Evolutionary conservation across 805 yeast genomes (phyloP).

Genomic region (Hanseniaspora valbyensis): DNA sequence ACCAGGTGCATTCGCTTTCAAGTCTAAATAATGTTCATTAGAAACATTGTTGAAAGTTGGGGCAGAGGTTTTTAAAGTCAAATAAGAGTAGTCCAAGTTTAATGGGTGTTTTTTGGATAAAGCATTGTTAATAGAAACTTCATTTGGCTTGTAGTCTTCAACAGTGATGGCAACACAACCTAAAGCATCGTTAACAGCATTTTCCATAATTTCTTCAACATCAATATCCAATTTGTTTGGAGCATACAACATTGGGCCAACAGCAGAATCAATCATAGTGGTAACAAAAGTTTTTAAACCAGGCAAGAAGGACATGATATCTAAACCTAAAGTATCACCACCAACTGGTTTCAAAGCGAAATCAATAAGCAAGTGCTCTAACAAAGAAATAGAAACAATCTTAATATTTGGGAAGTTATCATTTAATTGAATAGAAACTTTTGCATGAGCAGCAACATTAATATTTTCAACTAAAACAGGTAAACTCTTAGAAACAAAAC

Average conservation of each 20-base stretch:
- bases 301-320: constrained; percentile 73
- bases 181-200: constrained; percentile 51
- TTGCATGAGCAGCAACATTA: constrained; percentile 62
- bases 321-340: constrained; percentile 79
- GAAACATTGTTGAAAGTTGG: constrained; percentile 7
- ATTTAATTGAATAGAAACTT: constrained; percentile 49
- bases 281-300: constrained; percentile 67
- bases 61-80: constrained; percentile 9
- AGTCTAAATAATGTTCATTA: neutral
- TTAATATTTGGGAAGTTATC: constrained; percentile 69
- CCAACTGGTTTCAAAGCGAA: constrained; percentile 78
- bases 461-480: constrained; percentile 76
- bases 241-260: constrained; percentile 70
- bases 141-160: constrained; percentile 33
- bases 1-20: neutral
- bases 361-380: constrained; percentile 70
- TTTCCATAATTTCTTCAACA: constrained; percentile 59
- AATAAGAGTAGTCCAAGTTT: constrained; percentile 7
- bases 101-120: neutral
- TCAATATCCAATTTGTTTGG: constrained; percentile 71
- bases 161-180: constrained; percentile 60
- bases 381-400: constrained; percentile 55
- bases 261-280: constrained; percentile 53
- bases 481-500: constrained; percentile 60
- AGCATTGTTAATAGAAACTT: neutral